Evolutionary conservation across 1,284 basidiomycete species (phyloP).

Genomic region (Golubevia sp.): DNA sequence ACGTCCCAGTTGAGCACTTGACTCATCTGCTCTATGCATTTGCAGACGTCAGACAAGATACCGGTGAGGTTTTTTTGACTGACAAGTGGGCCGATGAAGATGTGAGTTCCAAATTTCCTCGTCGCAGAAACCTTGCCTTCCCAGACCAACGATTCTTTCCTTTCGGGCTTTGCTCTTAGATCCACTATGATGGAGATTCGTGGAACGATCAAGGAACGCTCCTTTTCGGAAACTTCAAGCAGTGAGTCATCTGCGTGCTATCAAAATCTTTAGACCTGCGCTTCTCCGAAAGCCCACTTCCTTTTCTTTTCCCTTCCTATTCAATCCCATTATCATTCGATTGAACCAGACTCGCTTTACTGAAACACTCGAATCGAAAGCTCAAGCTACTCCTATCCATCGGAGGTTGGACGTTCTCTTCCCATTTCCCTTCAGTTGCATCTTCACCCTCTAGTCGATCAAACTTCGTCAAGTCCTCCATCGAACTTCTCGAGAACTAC

Average conservation of each 20-base stretch:
- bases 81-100: conserved; percentile 58
- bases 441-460: conserved; percentile 29
- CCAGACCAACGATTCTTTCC: neutral
- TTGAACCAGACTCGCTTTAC: conserved; percentile 24
- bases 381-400: conserved; percentile 59
- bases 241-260: conserved; percentile 4
- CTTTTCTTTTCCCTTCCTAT: neutral
- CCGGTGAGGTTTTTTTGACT: conserved; percentile 55
- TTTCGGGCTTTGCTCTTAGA: conserved; percentile 17
- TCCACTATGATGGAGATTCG: conserved; percentile 56
- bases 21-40: conserved; percentile 61
- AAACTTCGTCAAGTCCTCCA: conserved; percentile 43
- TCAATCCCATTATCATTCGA: neutral
- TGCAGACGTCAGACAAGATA: conserved; percentile 55
- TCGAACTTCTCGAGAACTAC: conserved; percentile 53
- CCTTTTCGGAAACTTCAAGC: conserved; percentile 59
- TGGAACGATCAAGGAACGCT: conserved; percentile 46
- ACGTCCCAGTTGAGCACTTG: conserved; percentile 37
- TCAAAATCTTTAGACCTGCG: neutral
- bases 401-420: conserved; percentile 60
- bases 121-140: neutral
- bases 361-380: conserved; percentile 53
- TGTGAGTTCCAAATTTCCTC: neutral
- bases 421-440: conserved; percentile 55
- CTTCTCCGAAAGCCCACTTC: neutral